Percentiles rank a stretch among this genome's conserved stretches.
phyloP scores from a whole-genome alignment of 2,329 filamentous ascomycete species.

The Sporothrix phasma region DNA sequence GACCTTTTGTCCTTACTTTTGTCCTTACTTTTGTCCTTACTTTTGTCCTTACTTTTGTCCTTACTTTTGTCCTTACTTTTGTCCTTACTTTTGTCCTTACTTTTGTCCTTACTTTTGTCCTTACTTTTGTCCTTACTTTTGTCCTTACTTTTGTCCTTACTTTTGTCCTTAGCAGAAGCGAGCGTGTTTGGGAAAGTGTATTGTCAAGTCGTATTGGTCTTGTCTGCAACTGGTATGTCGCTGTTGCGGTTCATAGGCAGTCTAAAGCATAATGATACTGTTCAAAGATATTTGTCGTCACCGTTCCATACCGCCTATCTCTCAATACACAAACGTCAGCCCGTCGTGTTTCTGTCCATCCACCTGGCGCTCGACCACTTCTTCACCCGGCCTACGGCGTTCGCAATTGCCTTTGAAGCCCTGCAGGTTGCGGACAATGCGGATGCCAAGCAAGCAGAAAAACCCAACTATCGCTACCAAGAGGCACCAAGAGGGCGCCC shows the following conservation, averaged over 20 bases:
- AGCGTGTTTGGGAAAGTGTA: no score
- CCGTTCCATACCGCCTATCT: neutral
- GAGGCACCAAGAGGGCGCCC: slow-evolving; percentile 8
- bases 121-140: no score
- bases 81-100: neutral
- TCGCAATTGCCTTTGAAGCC: neutral
- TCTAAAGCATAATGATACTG: neutral
- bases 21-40: neutral
- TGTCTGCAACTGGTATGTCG: no score
- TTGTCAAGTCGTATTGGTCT: no score
- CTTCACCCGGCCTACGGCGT: neutral
- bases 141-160: no score
- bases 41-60: no score
- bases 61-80: no score
- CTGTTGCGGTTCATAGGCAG: no score
- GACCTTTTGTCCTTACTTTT: neutral
- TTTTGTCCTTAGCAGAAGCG: no score
- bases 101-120: no score
- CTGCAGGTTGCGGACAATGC: neutral
- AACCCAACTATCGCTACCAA: neutral
- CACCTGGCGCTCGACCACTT: neutral
- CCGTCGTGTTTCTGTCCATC: neutral
- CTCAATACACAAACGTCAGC: neutral
- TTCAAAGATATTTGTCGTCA: neutral
- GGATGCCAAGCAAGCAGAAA: neutral